These are phyloP conservation scores for Solanum chacoense DNA, from an alignment of 305 asterid species.

Conservation along the genomic window DNA sequence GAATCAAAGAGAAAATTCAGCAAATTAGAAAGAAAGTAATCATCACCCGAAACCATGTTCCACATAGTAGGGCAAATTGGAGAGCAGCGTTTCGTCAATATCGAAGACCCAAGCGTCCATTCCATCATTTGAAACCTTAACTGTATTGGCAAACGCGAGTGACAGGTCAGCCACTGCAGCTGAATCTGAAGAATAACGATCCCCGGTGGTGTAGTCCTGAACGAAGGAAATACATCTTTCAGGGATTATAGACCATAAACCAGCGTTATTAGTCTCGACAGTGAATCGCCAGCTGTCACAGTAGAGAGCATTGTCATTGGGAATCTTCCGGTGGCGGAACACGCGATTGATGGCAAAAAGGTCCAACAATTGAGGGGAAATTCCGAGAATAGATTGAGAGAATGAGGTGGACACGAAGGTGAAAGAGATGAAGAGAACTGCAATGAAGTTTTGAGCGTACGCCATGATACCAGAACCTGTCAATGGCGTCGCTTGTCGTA, in stretches of 20 bases:
- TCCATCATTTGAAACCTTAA: not conserved
- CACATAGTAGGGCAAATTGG: constrained; percentile 8
- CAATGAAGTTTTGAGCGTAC: not conserved
- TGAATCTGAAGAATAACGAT: constrained; percentile 38
- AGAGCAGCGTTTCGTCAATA: constrained; percentile 10
- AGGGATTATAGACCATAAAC: constrained; percentile 43
- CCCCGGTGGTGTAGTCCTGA: constrained; percentile 43
- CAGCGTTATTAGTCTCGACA: constrained; percentile 73
- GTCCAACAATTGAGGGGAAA: not conserved
- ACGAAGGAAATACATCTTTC: constrained; percentile 38
- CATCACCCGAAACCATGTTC: constrained; percentile 3
- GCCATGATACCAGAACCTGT: not conserved
- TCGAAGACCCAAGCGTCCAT: constrained; percentile 16
- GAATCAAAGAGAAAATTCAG: not conserved
- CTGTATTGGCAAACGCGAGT: constrained; percentile 25
- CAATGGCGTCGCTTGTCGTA: not conserved
- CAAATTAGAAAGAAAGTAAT: not conserved
- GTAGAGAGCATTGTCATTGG: constrained; percentile 3
- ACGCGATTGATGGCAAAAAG: not conserved
- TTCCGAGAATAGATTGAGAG: not conserved
- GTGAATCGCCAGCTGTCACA: constrained; percentile 79
- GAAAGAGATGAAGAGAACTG: not conserved
- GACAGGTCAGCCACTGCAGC: constrained; percentile 53
- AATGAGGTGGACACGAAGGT: not conserved
- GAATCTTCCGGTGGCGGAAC: not conserved